Evolutionary conservation across 345 rosid genomes (phyloP), one percentile per base, ranked within the genome.

Genomic region (Anastatica hierochuntica): DNA sequence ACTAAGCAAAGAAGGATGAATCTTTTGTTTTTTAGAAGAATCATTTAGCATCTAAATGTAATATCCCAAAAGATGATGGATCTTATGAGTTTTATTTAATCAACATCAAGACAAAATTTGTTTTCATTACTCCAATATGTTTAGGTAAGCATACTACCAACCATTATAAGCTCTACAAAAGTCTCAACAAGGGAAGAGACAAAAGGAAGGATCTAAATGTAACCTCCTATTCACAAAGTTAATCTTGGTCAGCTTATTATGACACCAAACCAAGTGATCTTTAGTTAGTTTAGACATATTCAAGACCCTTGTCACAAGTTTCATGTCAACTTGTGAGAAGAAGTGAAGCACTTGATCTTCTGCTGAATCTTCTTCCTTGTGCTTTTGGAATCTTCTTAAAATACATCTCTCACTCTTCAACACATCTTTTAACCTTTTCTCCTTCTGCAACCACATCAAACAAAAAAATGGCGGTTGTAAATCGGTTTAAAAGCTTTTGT

Each of bases 321-420:
- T 84, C 92, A 87, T 74, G 59, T 92, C 96, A 51, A 92, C 94
- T 52, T 87, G 95, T n/a, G 86, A 82, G 67, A 92, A 84, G 71
- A 92, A 92, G 58, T 60, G 65, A 31, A 83, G 81, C 7, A 74
- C 94, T 53, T 79, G 84, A 18, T 67, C 62, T 15, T 67, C 67
- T 27, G 47, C 0, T 20, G 64, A 43, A 12, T 58, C 71, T 37
- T 67, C 67, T 34, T 67, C 67, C 53, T 67, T 79, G 30, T 77
- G 75, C 70, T 77, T 92, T 56, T 66, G 64, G 31, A 78, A 70
- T 80, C 72, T 69, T 54, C 57, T 67, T 74, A 78, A 48, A 30
- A 80, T 77, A 72, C 84, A 80, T 63, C 69, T 74, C 37, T 80
- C 71, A 50, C 75, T 74, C 31, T 76, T 79, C 62, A 79, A 39